phyloP scores from a whole-genome alignment of 2,329 filamentous ascomycete species.

The Aspergillus oerlinghausenensis region DNA sequence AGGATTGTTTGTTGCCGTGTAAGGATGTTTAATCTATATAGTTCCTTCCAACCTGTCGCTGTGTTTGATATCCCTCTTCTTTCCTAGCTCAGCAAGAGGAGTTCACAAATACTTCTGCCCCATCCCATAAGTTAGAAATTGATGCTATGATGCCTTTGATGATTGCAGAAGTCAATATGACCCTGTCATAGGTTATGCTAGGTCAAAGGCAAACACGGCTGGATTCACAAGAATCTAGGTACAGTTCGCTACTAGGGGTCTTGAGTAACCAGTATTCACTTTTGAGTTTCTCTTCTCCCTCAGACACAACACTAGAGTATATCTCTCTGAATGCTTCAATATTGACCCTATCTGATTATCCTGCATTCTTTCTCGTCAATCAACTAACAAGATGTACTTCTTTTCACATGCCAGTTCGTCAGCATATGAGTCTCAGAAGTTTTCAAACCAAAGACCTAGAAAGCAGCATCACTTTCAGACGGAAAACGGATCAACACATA shows the following conservation, averaged over 20 bases:
- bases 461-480: neutral
- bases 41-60: no score
- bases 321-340: neutral
- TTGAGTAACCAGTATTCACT: neutral
- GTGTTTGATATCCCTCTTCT: no score
- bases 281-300: neutral
- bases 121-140: no score
- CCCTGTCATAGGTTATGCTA: no score
- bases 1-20: no score
- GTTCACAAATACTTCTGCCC: no score
- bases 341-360: neutral
- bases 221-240: no score
- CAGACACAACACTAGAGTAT: neutral
- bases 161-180: no score
- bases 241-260: neutral
- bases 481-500: neutral
- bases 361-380: neutral
- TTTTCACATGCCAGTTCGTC: neutral
- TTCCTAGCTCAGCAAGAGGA: no score
- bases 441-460: neutral
- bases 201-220: no score
- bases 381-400: neutral
- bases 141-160: no score
- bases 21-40: no score
- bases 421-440: neutral